phyloP scores from a whole-genome alignment of 768 basidiomycete species.

The Russula compacta region DNA sequence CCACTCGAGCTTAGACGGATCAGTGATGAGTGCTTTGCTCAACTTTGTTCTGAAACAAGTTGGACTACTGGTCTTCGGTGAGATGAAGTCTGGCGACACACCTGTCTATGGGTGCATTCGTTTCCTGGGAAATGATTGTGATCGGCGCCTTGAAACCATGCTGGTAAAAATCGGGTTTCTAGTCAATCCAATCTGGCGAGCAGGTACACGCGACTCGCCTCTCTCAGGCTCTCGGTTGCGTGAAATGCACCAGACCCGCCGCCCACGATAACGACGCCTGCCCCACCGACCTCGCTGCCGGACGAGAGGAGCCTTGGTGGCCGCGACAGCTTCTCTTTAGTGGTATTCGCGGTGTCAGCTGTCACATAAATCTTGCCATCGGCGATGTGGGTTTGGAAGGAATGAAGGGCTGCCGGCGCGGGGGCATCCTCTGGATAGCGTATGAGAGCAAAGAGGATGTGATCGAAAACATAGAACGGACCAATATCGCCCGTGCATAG shows the following conservation, averaged over 20 bases:
- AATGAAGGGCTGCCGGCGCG: conserved; percentile 70
- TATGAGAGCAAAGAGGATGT: conserved; percentile 16
- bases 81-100: conserved; percentile 20
- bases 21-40: conserved; percentile 76
- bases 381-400: conserved; percentile 57
- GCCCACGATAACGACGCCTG: conserved; percentile 75
- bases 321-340: conserved; percentile 59
- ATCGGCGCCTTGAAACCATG: conserved; percentile 72
- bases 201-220: conserved; percentile 39
- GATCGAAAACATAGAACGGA: conserved; percentile 24
- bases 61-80: background rate
- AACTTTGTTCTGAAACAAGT: conserved; percentile 59
- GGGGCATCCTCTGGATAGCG: conserved; percentile 69
- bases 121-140: conserved; percentile 71
- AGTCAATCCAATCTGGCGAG: background rate
- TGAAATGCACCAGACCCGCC: conserved; percentile 77
- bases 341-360: conserved; percentile 50
- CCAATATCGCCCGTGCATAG: conserved; percentile 77
- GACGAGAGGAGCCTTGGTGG: conserved; percentile 45
- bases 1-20: conserved; percentile 70
- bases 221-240: conserved; percentile 70
- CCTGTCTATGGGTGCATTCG: conserved; percentile 80
- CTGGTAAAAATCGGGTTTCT: conserved; percentile 30
- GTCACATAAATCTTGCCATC: conserved; percentile 75
- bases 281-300: conserved; percentile 39